Evolutionary conservation across 1,284 basidiomycete species (phyloP).

Genomic region (Acaromyces ingoldii): DNA sequence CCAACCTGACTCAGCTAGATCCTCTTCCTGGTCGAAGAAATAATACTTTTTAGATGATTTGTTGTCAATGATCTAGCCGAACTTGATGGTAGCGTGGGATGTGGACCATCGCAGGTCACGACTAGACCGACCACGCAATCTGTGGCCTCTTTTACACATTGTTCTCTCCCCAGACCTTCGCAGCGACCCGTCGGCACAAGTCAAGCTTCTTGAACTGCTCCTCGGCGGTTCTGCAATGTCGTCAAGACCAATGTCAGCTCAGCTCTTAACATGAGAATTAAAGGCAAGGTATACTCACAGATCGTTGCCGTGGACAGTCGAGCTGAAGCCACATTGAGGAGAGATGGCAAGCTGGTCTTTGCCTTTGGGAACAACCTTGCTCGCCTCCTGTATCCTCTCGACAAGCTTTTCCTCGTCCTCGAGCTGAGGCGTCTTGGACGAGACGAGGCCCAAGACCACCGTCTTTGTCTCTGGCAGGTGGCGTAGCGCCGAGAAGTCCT

Average conservation of each 20-base stretch:
- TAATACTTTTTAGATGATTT: no score
- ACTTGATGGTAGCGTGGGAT: no score
- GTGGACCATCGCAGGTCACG: no score
- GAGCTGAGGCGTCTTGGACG: conserved; percentile 65
- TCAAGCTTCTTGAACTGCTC: conserved; percentile 57
- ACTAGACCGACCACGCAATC: no score
- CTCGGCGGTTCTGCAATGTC: conserved; percentile 56
- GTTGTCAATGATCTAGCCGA: no score
- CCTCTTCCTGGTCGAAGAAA: no score
- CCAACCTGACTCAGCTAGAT: no score
- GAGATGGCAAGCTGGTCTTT: conserved; percentile 63
- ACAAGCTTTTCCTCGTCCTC: conserved; percentile 63
- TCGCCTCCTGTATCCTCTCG: conserved; percentile 63
- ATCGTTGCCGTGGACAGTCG: conserved; percentile 54
- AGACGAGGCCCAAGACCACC: conserved; percentile 68
- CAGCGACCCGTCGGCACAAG: conserved; percentile 58
- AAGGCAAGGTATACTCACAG: not conserved
- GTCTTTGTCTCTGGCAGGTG: conserved; percentile 65
- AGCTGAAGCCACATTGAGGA: conserved; percentile 71
- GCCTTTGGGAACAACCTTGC: conserved; percentile 59
- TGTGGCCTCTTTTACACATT: no score
- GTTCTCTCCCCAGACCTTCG: conserved; percentile 20
- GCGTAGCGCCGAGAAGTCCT: conserved; percentile 52
- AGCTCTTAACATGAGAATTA: not conserved
- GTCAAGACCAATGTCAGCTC: conserved; percentile 56